Evolutionary conservation across 164 flowering plant genomes (phyloP), one percentile per base, ranked within the genome.

Genomic region (Magnolia officinalis): DNA sequence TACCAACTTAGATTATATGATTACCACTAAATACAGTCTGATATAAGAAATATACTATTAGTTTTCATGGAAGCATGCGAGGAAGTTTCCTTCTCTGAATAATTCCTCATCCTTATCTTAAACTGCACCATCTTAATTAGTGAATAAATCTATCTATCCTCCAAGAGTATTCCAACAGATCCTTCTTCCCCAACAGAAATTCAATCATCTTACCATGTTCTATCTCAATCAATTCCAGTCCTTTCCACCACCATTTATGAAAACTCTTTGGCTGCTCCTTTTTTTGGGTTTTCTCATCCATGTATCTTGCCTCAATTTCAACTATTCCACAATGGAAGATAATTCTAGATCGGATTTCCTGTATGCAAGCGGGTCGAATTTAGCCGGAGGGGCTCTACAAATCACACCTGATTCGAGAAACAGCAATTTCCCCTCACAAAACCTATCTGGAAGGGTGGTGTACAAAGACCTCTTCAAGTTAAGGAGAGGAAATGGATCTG

Each of bases 191-290:
- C 45, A 3, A 37, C 45, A 37, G 45, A 37, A 37, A 37, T 37
- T 37, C 45, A 37, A 37, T 19, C 24, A 19, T 2, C 8, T 16
- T 20, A 19, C 1, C 84, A 82, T 75, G 84, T 89, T 70, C 79
- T 87, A 2, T 76, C 67, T 14, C 18, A 16, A 55, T 16, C 61
- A 55, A 10, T 10, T 16, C 61, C 18, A 10, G 16, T 16, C 61
- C 61, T 21, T 11, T 50, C 6, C 45, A 37, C 6, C 45, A 37
- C 6, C 45, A 37, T 37, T 3, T 37, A 37, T 5, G 45, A 37
- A 37, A 4, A 5, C 45, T 37, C 45, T 66, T 66, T 31, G 21
- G 26, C 69, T 66, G 69, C 23, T 8, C 8, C 16, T 66, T 14
- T 66, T 66, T 66, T 13, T 66, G 14, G 69, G 69, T 11, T 9